phyloP scores from a whole-genome alignment of 2,329 filamentous ascomycete species.

The Penicillium nordicum region DNA sequence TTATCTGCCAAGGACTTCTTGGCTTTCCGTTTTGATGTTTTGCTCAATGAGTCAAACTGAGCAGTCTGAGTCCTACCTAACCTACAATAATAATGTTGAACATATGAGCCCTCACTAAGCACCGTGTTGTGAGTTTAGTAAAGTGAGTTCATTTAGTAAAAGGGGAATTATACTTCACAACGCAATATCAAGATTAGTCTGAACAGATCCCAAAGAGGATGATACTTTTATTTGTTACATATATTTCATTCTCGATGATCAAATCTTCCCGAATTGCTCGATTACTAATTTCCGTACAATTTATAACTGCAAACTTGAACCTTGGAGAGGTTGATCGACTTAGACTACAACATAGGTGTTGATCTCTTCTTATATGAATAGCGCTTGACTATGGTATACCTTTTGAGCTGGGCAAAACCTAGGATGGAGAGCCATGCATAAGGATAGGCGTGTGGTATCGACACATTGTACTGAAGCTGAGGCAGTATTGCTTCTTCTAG shows the following conservation, averaged over 20 bases:
- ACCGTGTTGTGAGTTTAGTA: too few relatives aligned
- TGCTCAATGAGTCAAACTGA: not conserved
- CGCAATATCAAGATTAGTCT: not conserved
- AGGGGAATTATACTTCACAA: too few relatives aligned
- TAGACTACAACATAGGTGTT: not conserved
- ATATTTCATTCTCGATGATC: not conserved
- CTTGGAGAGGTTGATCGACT: not conserved
- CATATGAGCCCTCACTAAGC: too few relatives aligned
- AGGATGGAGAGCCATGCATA: not conserved
- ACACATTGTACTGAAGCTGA: not conserved
- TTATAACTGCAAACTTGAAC: not conserved
- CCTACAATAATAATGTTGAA: too few relatives aligned
- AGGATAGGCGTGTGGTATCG: not conserved
- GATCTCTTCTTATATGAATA: not conserved
- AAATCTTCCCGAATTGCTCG: not conserved
- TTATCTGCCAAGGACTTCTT: not conserved
- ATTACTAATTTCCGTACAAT: not conserved
- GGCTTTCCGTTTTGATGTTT: not conserved
- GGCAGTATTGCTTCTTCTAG: not conserved
- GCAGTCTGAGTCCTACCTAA: not conserved
- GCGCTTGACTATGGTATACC: not conserved
- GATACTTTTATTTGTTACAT: not conserved
- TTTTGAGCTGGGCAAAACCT: not conserved
- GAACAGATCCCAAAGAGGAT: not conserved
- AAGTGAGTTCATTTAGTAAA: too few relatives aligned